Conservation (phyloP, 2,329 filamentous ascomycete genomes). For the Penicillium decumbens region DNA sequence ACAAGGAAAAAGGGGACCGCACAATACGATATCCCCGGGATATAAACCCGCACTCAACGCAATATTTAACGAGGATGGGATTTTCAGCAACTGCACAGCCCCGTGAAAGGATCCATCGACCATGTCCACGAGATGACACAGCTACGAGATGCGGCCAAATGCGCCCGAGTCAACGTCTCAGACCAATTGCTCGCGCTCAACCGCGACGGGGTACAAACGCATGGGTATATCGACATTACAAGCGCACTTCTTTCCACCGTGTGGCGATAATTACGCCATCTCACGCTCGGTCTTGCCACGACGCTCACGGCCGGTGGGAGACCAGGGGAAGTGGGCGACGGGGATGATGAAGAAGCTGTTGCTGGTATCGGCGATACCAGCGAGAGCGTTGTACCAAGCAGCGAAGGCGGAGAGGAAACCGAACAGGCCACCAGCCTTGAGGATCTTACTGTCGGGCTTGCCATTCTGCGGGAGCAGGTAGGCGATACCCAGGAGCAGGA, state of each 20-base stretch:
- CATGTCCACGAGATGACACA: neutral
- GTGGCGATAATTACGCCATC: constrained; percentile 26
- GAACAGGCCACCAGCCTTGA: constrained; percentile 71
- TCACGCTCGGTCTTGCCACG: constrained; percentile 53
- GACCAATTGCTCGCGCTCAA: too few species aligned
- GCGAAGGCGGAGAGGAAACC: constrained; percentile 76
- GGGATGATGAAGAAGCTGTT: constrained; percentile 89
- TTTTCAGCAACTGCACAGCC: constrained; percentile 2
- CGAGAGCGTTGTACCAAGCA: constrained; percentile 83
- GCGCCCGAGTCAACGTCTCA: too few species aligned
- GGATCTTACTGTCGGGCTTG: constrained; percentile 47
- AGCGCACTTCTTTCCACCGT: constrained; percentile 7
- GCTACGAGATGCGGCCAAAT: neutral
- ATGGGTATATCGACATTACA: constrained; percentile 35
- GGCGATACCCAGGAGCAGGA: constrained; percentile 65
- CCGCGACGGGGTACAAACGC: constrained; percentile 11
- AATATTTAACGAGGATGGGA: neutral
- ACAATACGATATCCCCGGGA: neutral
- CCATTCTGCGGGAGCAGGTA: constrained; percentile 52
- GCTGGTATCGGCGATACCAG: constrained; percentile 67
- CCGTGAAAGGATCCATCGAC: neutral
- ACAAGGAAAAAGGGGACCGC: neutral
- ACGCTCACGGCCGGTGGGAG: constrained; percentile 64
- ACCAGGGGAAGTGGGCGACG: constrained; percentile 94
- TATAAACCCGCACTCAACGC: neutral